phyloP scores from a whole-genome alignment of 176 grass and related monocot species.

The Oryza meridionalis region DNA sequence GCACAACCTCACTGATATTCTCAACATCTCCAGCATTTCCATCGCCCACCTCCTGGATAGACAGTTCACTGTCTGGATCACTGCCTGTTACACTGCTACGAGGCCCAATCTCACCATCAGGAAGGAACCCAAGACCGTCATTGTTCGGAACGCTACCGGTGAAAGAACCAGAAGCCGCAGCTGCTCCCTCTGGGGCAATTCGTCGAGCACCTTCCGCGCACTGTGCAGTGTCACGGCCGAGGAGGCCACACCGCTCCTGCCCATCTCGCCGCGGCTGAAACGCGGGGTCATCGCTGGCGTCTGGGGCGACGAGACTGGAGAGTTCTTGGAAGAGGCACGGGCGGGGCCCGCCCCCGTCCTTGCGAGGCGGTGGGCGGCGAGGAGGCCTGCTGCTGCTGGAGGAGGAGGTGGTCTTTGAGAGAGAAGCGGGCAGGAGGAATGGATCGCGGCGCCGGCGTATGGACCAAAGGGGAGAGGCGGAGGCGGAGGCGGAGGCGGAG shows the following conservation, averaged over 20 bases:
- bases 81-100: no score
- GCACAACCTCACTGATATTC: constrained; percentile 45
- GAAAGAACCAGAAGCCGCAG: background rate
- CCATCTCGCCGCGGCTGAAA: background rate
- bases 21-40: background rate
- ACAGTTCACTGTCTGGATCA: background rate
- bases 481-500: no score
- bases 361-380: constrained; percentile 1
- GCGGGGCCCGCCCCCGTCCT: background rate
- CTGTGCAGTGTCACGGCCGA: background rate
- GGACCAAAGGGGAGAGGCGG: background rate
- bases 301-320: constrained; percentile 17
- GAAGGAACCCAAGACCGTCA: background rate
- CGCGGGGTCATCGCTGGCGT: background rate
- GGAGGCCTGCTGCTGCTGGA: constrained; percentile 11
- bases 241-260: rapidly evolving
- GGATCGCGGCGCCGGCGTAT: background rate
- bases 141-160: background rate
- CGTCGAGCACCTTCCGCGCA: constrained; percentile 40
- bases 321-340: constrained; percentile 49
- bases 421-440: background rate
- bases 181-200: background rate
- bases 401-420: constrained; percentile 28
- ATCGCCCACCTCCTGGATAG: background rate
- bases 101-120: background rate